phyloP scores from a whole-genome alignment of 805 yeast genomes.

The Candida endomychidarum region DNA sequence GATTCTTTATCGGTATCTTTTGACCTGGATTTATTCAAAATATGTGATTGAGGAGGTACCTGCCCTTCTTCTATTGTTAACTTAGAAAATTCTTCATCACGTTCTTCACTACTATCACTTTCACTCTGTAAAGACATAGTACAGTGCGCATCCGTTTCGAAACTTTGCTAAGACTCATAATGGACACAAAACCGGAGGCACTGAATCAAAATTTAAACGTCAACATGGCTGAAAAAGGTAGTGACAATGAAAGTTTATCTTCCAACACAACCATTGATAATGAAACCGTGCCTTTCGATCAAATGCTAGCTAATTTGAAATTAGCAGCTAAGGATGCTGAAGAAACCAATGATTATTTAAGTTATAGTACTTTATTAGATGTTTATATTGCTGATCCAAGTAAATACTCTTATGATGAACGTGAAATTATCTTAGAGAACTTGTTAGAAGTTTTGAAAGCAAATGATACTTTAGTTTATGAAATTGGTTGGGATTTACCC shows the following conservation, averaged over 20 bases:
- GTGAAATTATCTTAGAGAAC: constrained; percentile 45
- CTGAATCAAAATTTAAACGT: not conserved
- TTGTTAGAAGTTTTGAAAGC: constrained; percentile 44
- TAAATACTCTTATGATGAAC: constrained; percentile 49
- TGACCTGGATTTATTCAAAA: too few relatives aligned
- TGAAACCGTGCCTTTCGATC: constrained; percentile 20
- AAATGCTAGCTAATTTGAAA: constrained; percentile 27
- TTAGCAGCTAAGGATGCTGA: constrained; percentile 35
- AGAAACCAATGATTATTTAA: constrained; percentile 58
- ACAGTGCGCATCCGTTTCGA: not conserved
- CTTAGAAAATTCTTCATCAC: not conserved
- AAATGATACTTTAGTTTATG: constrained; percentile 52
- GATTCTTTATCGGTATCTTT: too few relatives aligned
- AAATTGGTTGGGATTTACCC: constrained; percentile 94
- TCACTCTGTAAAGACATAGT: constrained; percentile 11
- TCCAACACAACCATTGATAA: constrained; percentile 25
- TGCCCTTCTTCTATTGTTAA: too few relatives aligned
- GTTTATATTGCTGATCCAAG: constrained; percentile 51
- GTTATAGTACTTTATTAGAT: constrained; percentile 74
- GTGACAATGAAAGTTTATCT: constrained; percentile 20
- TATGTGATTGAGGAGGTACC: too few relatives aligned
- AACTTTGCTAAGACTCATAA: not conserved
- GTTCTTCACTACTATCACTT: constrained; percentile 8
- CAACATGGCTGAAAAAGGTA: constrained; percentile 12
- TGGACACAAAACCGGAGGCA: not conserved